Evolutionary conservation across 2,329 filamentous ascomycete species (phyloP).

Genomic region (Verticillium isaacii): DNA sequence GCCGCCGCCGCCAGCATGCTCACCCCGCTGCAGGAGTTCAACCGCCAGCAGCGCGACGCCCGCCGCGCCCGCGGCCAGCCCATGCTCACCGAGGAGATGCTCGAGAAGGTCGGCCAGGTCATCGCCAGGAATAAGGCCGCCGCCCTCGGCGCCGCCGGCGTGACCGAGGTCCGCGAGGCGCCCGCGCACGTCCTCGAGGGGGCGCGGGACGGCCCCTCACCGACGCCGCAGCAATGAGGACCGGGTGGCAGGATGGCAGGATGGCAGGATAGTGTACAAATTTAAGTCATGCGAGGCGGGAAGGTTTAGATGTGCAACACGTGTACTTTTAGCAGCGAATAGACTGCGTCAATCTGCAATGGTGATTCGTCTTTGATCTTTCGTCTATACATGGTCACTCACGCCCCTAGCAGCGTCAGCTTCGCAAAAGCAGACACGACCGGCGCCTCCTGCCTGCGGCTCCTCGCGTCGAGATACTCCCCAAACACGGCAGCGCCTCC

Average conservation of each 20-base stretch:
- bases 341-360: background rate
- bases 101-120: constrained; percentile 57
- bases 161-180: constrained; percentile 21
- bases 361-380: background rate
- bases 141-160: constrained; percentile 31
- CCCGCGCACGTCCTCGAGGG: background rate
- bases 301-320: constrained; percentile 10
- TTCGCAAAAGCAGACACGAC: constrained; percentile 43
- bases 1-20: constrained; percentile 34
- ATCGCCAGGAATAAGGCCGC: constrained; percentile 50
- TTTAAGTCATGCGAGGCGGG: background rate
- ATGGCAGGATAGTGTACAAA: background rate
- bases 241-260: background rate
- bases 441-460: constrained; percentile 41
- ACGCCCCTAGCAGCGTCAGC: constrained; percentile 44
- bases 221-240: background rate
- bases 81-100: constrained; percentile 51
- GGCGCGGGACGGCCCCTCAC: background rate
- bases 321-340: constrained; percentile 13
- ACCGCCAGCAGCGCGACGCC: constrained; percentile 46
- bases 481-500: constrained; percentile 49
- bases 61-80: constrained; percentile 51
- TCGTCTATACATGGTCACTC: background rate
- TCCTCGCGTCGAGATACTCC: constrained; percentile 42
- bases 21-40: constrained; percentile 56